Evolutionary conservation across 306 rosid species (phyloP).

Genomic region (Begonia loranthoides): DNA sequence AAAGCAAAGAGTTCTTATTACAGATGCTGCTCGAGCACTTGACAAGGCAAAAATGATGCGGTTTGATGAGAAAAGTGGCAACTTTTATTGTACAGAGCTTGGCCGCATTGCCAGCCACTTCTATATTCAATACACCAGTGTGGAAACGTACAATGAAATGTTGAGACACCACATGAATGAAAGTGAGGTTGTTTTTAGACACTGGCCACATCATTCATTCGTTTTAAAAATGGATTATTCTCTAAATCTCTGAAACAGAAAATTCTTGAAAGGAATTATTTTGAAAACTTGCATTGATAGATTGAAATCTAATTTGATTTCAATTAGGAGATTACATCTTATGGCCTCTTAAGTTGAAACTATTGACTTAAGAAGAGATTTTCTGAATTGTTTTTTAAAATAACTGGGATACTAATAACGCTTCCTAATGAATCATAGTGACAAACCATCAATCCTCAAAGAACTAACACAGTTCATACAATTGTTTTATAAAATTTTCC

Average conservation of each 20-base stretch:
- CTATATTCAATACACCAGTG: conserved; percentile 93
- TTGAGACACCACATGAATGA: conserved; percentile 86
- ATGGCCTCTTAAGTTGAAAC: too few relatives aligned
- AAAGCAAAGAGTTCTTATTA: conserved; percentile 79
- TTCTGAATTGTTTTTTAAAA: too few relatives aligned
- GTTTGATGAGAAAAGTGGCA: conserved; percentile 98
- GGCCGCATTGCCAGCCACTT: conserved; percentile 99
- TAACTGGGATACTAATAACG: too few relatives aligned
- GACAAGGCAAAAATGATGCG: conserved; percentile 99
- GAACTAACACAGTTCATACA: too few relatives aligned
- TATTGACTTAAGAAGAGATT: too few relatives aligned
- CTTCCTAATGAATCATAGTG: too few relatives aligned
- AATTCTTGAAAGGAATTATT: too few relatives aligned
- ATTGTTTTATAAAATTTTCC: too few relatives aligned
- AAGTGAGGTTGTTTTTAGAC: conserved; percentile 51
- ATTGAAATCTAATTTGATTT: too few relatives aligned
- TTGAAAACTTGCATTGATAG: too few relatives aligned
- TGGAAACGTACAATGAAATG: conserved; percentile 92
- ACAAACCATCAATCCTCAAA: too few relatives aligned
- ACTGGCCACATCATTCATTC: not conserved
- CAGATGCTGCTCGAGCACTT: conserved; percentile 92
- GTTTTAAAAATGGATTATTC: not conserved
- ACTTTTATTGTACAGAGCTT: conserved; percentile 95
- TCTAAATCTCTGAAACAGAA: not conserved
- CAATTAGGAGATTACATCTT: too few relatives aligned